Evolutionary conservation across 2,329 filamentous ascomycete genomes (phyloP), one percentile per base, ranked within the genome.

Genomic region (Colletotrichum sojae): DNA sequence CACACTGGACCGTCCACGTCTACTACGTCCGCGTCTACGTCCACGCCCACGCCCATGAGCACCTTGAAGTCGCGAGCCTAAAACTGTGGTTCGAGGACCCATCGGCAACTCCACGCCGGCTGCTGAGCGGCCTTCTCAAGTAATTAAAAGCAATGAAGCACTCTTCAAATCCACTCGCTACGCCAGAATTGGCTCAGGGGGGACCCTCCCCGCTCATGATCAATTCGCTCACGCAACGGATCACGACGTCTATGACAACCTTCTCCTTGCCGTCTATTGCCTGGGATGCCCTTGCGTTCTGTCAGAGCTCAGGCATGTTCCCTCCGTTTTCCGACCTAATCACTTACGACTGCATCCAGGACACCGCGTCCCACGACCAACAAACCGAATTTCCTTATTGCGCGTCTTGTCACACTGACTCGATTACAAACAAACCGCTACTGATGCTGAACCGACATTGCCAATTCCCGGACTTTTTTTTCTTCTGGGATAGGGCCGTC

Each of bases 11-110:
- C 77, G 15, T 80, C 76, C 18, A 49, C 46, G 20, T 80, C 76
- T 25, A 25, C 76, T 20, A 49, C 46, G 20, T 80, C 31, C 9
- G 10, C 31, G 31, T 36, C 31, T 36, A 36, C 31, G 31, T 36
- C 31, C 31, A 73, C 78, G 46, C 76, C 76, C 51, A 80, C 80
- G 13, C 76, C 81, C 8, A 74, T 78, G 75, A 75, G 77, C 60
- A 79, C 81, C 49, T 70, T 78, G 54, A 78, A 78, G 59, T 78
- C 81, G 68, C 79, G 79, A 65, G 72, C 76, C 22, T 83, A 76
- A 72, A 20, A n/a, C 56, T n/a, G 31, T 56, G 56, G 46, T 22
- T 27, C 43, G 40, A 49, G 18, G 18, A 22, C 36, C 60, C 31
- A 39, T 60, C 62, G 18, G 63, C 27, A 54, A 46, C 67, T 65